Base-by-base conservation (phyloP, 1,284 basidiomycete species). In the Boletus sp. region DNA sequence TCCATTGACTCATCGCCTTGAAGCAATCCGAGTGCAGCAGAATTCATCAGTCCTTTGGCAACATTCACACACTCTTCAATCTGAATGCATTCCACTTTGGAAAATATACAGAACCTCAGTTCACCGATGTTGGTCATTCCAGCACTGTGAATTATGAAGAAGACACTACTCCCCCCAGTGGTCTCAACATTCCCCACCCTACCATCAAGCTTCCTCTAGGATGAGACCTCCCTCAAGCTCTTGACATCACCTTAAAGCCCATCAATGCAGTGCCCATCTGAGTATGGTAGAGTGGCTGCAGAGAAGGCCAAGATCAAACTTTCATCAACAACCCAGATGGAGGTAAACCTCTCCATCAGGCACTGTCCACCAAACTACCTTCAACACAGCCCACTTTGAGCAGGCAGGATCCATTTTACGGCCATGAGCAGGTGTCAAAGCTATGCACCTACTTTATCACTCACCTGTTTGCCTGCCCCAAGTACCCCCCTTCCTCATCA, bases 291-390 rank as follows among this genome's bases (percentile, higher is more conserved):
- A 33, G 4, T 12, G 77, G 96, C 96, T 31, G 94, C 96, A 31
- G 96, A 98, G 83, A 98, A 98, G 83, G 96, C 96, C 65, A 99
- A 99, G 86, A 97, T 97, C 60, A 96, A 98, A 76, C 82, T 98
- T 24, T 98, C 95, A 42, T 95, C 92, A 29, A 92, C 96, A 7
- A 81, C 90, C 1, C 91, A 96, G 75, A 99, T 96, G 54, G 96
- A 98, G 76, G n/a, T n/a, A n/a, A n/a, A n/a, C n/a, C n/a, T n/a
- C n/a, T n/a, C n/a, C n/a, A n/a, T 11, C 53, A 74, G 72, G 66
- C 58, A 53, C 69, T 64, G 0, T 67, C 67, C 0, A 50, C 57
- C 7, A 72, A 74, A 33, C 72, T 69, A 0, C 54, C 70, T 0
- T 74, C 71, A 11, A 71, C 71, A 5, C 72, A 74, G 56, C 72